Base-by-base conservation (phyloP, 495 filamentous ascomycete genomes). In the Copromyces sp. region DNA sequence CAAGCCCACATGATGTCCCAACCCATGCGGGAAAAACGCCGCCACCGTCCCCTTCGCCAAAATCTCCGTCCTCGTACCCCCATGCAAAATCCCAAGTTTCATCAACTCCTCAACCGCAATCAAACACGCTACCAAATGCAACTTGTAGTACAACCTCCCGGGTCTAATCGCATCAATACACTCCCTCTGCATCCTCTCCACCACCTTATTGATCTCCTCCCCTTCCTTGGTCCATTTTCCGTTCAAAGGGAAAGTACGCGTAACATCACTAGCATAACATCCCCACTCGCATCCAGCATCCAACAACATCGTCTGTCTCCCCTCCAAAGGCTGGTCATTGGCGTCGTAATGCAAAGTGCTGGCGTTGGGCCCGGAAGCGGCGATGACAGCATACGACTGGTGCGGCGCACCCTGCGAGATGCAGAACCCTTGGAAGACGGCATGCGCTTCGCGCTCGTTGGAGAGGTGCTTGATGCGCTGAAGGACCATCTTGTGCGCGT, bases 261-360 rank as follows among this genome's bases (percentile, higher is more conserved):
- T 98, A 42, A 98, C 87, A 75, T 98, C 94, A 69, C 89, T 90
- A n/a, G 93, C 93, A 77, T 98, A 98, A 79, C 92, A 93, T 14
- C 90, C 81, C 87, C 88, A 96, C 79, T 97, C 95, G 41, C 89
- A 88, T 7, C 93, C 94, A 2, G 94, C 95, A 79, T 98, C 95
- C 9, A 97, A 83, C 72, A 93, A 90, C 37, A 97, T 84, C 20
- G 95, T 83, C 77, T 94, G 90, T 69, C 87, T 84, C 3, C 88
- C 88, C 4, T 82, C 77, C 42, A 98, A 85, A 6, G 89, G 82
- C 74, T 91, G 86, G 76, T 95, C 84, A 78, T 98, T 98, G 37
- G 85, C 85, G 8, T 87, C 84, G 80, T 98, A 98, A 80, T 98
- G 95, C n/a, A 98, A 84, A 0, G 90, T 91, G 35, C 90, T 90